Evolutionary conservation across 2,329 filamentous ascomycete genomes (phyloP), one percentile per base, ranked within the genome.

Genomic region (Sordariomycetes sp.): DNA sequence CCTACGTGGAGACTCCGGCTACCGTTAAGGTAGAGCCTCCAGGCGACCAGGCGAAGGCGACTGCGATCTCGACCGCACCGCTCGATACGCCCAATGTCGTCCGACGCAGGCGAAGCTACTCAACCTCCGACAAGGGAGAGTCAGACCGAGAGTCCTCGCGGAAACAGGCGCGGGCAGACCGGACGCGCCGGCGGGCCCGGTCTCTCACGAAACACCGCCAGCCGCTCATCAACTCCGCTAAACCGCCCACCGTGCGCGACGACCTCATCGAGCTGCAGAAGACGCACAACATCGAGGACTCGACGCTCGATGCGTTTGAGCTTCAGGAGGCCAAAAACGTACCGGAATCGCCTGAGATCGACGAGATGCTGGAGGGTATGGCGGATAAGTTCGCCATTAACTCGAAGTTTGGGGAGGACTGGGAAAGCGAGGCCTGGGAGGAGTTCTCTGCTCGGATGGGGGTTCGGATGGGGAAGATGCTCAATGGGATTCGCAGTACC

Each of bases 301-400:
- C 78, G 1, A 82, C 79, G 0, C 65, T 82, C n/a, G 80, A 83
- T 53, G 77, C 82, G 60, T 69, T 82, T 34, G 75, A 77, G 32
- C 68, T 82, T 45, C 63, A 81, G 28, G 48, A 34, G 2, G 24
- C 54, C 12, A 35, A 57, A 10, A 13, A 48, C 25, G 34, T 39
- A 7, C 28, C 51, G 5, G 53, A 55, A n/a, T 55, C 52, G 8
- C 28, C 57, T 15, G 59, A 60, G 8, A 54, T 64, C 10, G 60
- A 63, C 56, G 56, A 57, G 7, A 58, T 62, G 24, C 55, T 62
- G 10, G 57, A 62, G 15, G 61, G 63, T 36, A 61, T 61, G 7
- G 58, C 56, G 12, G 52, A 55, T 6, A 62, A 65, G 50, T 20
- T 50, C 1, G 36, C 52, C 10, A 53, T 52, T 62, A 62, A 58